Evolutionary conservation across 345 rosid species (phyloP).

Genomic region (Hypericum perforatum): DNA sequence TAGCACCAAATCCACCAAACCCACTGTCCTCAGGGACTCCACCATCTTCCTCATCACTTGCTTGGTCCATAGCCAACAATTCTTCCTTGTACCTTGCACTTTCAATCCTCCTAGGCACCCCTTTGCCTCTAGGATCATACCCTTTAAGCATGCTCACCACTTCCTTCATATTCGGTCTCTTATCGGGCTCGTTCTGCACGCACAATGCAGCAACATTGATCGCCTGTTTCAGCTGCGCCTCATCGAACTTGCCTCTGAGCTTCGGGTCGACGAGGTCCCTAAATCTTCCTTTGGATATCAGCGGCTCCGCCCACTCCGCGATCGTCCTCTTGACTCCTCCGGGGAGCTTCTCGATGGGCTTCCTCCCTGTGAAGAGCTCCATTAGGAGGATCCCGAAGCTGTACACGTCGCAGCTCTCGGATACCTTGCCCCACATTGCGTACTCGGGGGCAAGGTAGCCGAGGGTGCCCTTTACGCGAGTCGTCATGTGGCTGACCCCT

Average conservation of each 20-base stretch:
- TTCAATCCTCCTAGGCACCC: constrained; percentile 27
- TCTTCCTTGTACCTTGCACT: constrained; percentile 46
- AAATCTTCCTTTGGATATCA: constrained; percentile 37
- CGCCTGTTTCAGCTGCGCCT: constrained; percentile 46
- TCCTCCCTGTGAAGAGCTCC: constrained; percentile 59
- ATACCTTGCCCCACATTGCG: constrained; percentile 74
- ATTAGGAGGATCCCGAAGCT: constrained; percentile 79
- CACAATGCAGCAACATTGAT: constrained; percentile 57
- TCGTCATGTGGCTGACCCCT: constrained; percentile 65
- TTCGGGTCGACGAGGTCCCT: constrained; percentile 67
- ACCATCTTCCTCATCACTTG: constrained; percentile 20
- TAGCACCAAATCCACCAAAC: constrained; percentile 43
- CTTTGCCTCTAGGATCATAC: constrained; percentile 29
- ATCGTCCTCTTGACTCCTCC: constrained; percentile 57
- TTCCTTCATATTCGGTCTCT: constrained; percentile 67
- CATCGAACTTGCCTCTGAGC: constrained; percentile 53
- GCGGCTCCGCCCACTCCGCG: constrained; percentile 75
- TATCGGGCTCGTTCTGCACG: constrained; percentile 55
- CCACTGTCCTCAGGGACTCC: constrained; percentile 22
- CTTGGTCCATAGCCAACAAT: constrained; percentile 38
- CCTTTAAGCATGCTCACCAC: constrained; percentile 62
- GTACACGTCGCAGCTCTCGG: constrained; percentile 76
- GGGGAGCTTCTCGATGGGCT: constrained; percentile 62
- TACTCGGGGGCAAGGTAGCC: constrained; percentile 88
- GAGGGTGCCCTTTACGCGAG: constrained; percentile 59